Evolutionary conservation across 805 yeast genomes (phyloP), one percentile per base, ranked within the genome.

Genomic region (Phaffomyces antillensis): DNA sequence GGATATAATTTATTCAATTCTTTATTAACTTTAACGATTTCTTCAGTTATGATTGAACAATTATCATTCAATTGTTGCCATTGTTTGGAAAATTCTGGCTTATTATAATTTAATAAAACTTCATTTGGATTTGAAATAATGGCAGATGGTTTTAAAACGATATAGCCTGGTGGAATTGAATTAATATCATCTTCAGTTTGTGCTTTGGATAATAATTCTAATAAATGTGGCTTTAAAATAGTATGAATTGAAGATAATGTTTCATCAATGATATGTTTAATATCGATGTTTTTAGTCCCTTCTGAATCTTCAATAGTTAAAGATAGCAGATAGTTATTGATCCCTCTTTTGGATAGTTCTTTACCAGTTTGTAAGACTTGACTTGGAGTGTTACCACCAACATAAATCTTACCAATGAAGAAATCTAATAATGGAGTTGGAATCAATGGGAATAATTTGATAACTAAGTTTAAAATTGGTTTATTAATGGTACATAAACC

Each of bases 101-200:
- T 68, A 47, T 69, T 56, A 65, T 68, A 86, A 66, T 86, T 72
- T 47, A 73, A 70, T 56, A 90, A 71, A 10, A 86, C 85, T 18
- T 77, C 72, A 13, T 86, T 84, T 3, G 96, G 95, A 61, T 86
- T 76, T 33, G 76, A 70, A 47, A 86, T 79, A 52, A 91, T 72
- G 2, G 97, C 98, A 24, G 96, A 86, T 40, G 98, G 97, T 67
- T 90, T 90, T 59, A 90, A 70, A 3, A 96, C 98, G 46, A 88
- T 86, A 64, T 87, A 90, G 24, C 96, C 96, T 3, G 96, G 87
- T 10, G 96, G 89, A 30, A 91, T 77, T 15, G 77, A 72, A 61
- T 86, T 83, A 52, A 83, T 68, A 51, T 72, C 71, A 9, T 48
- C 49, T 5, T 56, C 63, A 4, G 66, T 58, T 44, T 70, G 63